Conservation (phyloP, 2,329 filamentous ascomycete species). For the Neopestalotiopsis sp. region DNA sequence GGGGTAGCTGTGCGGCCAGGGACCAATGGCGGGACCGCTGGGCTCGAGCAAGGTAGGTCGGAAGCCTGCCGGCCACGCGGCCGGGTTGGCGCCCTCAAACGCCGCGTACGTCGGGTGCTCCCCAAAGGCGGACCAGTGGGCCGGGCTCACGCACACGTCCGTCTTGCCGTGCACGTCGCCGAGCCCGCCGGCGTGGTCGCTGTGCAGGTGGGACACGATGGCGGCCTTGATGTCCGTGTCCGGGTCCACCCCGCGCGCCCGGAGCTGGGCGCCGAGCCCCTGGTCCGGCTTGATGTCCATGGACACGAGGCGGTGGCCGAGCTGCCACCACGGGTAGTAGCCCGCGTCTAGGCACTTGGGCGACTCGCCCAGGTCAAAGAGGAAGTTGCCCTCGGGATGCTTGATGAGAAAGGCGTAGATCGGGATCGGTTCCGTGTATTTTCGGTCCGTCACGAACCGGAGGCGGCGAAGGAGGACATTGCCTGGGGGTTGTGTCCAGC, state of each 20-base stretch:
- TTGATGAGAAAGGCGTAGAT: constrained; percentile 29
- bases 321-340: constrained; percentile 27
- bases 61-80: constrained; percentile 38
- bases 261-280: constrained; percentile 26
- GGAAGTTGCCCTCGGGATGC: constrained; percentile 27
- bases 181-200: constrained; percentile 34
- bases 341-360: constrained; percentile 25
- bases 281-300: constrained; percentile 23
- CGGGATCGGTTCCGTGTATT: constrained; percentile 25
- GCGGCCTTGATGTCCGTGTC: constrained; percentile 30
- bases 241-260: constrained; percentile 23
- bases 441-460: constrained; percentile 24
- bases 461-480: constrained; percentile 27
- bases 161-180: constrained; percentile 26
- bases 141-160: constrained; percentile 29
- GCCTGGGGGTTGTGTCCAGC: constrained; percentile 24
- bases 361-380: constrained; percentile 31
- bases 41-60: constrained; percentile 33
- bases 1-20: constrained; percentile 32
- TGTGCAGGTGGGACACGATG: constrained; percentile 34
- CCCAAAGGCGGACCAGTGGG: constrained; percentile 37
- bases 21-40: constrained; percentile 30
- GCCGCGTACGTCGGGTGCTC: constrained; percentile 31
- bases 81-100: constrained; percentile 34
- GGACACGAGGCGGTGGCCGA: constrained; percentile 16